Base-by-base conservation (phyloP, 2,329 filamentous ascomycete genomes). In the Cladosporium austrohemisphaericum region DNA sequence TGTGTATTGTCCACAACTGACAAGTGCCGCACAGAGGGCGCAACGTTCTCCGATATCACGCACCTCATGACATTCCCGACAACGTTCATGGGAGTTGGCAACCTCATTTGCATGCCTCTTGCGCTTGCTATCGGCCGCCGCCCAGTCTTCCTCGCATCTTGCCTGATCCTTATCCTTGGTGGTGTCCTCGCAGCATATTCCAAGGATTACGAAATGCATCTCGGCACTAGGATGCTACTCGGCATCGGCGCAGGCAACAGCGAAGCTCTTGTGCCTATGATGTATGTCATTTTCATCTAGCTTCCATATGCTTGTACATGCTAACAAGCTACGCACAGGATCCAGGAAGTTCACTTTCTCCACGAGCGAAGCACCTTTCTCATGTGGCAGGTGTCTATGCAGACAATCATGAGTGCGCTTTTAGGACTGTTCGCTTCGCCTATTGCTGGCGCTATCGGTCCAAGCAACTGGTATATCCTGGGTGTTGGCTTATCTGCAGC, bases 391-490 rank as follows among this genome's bases (percentile, higher is more conserved):
- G 65, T 66, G 20, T 66, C 70, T 0, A 66, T 68, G 8, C 70
- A 74, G 37, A 67, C 68, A 3, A 64, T 68, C 13, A 52, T 71
- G 4, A 67, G 65, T 1, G 65, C 70, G 1, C 57, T 71, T 3
- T 69, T 62, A 50, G 60, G 65, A 0, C 60, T 75, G 0, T 69
- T 70, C 33, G 70, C 72, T 1, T 68, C 68, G 4, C 69, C 69
- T 2, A 72, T 75, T 31, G 70, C 71, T 2, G 66, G 57, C 0
- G 67, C 63, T 0, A 70, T 74, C 5, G 70, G 69, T 0, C 65
- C 70, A 0, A 52, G 61, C 2, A 68, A 71, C 36, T 75, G 72
- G 72, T 75, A 75, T 35, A 64, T 65, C 1, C 60, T 75, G 4
- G 71, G 69, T 1, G 67, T 64, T 3, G 64, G 63, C 1, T 52